phyloP scores from a whole-genome alignment of 306 rosid species.

The Notholithocarpus densiflorus region DNA sequence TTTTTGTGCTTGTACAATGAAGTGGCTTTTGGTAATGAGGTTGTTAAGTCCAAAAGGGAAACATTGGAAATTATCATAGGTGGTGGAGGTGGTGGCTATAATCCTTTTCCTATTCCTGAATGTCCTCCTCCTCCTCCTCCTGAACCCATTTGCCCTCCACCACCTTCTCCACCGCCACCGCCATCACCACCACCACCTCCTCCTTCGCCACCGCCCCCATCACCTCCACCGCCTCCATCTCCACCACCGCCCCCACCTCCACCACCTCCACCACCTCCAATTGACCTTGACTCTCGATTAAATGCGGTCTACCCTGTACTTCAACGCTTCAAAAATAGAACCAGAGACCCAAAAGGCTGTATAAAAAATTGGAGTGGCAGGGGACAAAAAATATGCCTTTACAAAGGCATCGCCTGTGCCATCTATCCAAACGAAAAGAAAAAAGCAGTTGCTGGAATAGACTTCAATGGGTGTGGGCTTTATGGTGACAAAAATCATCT shows the following conservation, averaged over 20 bases:
- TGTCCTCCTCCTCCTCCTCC: slow-evolving; percentile 20
- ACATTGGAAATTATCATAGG: slow-evolving; percentile 39
- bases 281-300: slow-evolving; percentile 1
- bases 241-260: not conserved
- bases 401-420: slow-evolving; percentile 38
- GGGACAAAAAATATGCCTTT: not conserved
- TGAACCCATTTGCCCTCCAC: not conserved
- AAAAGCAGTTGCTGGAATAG: slow-evolving; percentile 33
- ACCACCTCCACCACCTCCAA: not conserved
- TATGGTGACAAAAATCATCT: not conserved
- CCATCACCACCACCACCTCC: not conserved
- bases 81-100: slow-evolving; percentile 17
- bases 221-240: not conserved
- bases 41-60: slow-evolving; percentile 29
- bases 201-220: no score
- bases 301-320: slow-evolving; percentile 19
- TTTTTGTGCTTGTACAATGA: not conserved
- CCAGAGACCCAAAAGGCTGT: slow-evolving; percentile 11
- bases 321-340: not conserved
- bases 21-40: not conserved
- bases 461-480: slow-evolving; percentile 38
- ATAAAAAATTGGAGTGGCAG: not conserved
- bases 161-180: not conserved
- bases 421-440: not conserved
- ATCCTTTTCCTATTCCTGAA: slow-evolving; percentile 32